These are phyloP conservation scores for Mentha longifolia DNA, from an alignment of 257 asterid genomes.

Conservation along the genomic window DNA sequence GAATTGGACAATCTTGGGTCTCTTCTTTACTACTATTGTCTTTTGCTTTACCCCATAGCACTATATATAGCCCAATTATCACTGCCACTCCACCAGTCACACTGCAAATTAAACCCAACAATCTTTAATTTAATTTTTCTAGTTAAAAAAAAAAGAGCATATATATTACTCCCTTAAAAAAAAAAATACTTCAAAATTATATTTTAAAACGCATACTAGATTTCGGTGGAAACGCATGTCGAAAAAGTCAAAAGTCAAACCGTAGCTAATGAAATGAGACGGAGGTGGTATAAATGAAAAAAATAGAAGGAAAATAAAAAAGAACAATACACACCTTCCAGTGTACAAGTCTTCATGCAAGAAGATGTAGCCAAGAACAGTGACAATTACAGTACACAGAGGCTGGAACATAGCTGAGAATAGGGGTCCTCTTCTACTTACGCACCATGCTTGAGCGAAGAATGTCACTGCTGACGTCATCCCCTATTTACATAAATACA, in stretches of 20 bases:
- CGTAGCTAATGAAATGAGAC: too few relatives aligned
- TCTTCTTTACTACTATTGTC: constrained; percentile 20
- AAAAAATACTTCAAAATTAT: too few relatives aligned
- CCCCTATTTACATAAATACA: constrained; percentile 5
- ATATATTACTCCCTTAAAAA: too few relatives aligned
- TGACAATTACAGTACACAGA: constrained; percentile 52
- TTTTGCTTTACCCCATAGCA: constrained; percentile 68
- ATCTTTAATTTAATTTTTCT: too few relatives aligned
- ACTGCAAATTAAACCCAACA: constrained; percentile 28
- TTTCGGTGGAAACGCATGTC: too few relatives aligned
- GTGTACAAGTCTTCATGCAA: constrained; percentile 61
- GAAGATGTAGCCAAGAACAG: constrained; percentile 49
- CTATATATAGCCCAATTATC: constrained; percentile 64
- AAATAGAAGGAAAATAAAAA: not conserved
- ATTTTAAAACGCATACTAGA: too few relatives aligned
- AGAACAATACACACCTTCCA: constrained; percentile 59
- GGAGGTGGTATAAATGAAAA: not conserved
- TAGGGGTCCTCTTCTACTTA: constrained; percentile 59
- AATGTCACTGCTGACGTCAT: constrained; percentile 21
- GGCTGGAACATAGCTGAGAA: constrained; percentile 77
- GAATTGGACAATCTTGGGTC: not conserved
- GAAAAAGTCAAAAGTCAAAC: too few relatives aligned
- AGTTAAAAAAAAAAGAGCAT: too few relatives aligned
- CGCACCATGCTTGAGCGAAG: constrained; percentile 49
- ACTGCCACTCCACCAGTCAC: constrained; percentile 61